These are phyloP conservation scores for Botrytis aclada DNA, from an alignment of 2,329 filamentous ascomycete species.

Conservation along the genomic window DNA sequence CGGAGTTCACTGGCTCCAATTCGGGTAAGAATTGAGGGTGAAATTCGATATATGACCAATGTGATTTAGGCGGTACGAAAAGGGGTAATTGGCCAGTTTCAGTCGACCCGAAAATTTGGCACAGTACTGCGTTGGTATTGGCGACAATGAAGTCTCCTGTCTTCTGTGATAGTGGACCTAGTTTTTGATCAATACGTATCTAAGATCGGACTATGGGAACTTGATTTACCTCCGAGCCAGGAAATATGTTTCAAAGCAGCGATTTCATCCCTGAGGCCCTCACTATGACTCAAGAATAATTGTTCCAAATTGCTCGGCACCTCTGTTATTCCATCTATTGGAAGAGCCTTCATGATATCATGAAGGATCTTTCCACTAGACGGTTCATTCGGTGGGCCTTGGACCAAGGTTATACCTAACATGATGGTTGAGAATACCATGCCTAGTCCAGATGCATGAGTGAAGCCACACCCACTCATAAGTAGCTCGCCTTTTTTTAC, in stretches of 20 bases:
- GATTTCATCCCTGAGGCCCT: slow-evolving; percentile 22
- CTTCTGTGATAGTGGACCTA: slow-evolving; percentile 10
- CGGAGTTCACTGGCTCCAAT: slow-evolving; percentile 21
- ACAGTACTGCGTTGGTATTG: background rate
- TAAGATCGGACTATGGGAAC: background rate
- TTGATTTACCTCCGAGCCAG: slow-evolving; percentile 28
- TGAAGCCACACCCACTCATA: slow-evolving; percentile 19
- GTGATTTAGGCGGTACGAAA: slow-evolving; percentile 29
- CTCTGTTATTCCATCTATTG: slow-evolving; percentile 25
- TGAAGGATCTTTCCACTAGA: slow-evolving; percentile 22
- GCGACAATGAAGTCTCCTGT: background rate
- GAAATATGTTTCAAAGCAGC: slow-evolving; percentile 21
- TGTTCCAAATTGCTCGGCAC: slow-evolving; percentile 23
- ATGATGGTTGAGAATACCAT: slow-evolving; percentile 8
- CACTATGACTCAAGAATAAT: slow-evolving; percentile 22
- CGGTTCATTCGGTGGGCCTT: slow-evolving; percentile 19
- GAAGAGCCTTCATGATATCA: slow-evolving; percentile 29
- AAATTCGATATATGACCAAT: slow-evolving; percentile 39
- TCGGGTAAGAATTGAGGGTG: slow-evolving; percentile 30
- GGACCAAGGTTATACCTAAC: slow-evolving; percentile 15
- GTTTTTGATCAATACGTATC: background rate
- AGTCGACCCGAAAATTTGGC: slow-evolving; percentile 27
- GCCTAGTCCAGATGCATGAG: slow-evolving; percentile 26
- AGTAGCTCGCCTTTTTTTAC: background rate
- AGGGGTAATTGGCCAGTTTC: slow-evolving; percentile 33